Evolutionary conservation across 352 stramenopile species (phyloP), one percentile per base, ranked within the genome.

Genomic region (Peronospora tabacina): DNA sequence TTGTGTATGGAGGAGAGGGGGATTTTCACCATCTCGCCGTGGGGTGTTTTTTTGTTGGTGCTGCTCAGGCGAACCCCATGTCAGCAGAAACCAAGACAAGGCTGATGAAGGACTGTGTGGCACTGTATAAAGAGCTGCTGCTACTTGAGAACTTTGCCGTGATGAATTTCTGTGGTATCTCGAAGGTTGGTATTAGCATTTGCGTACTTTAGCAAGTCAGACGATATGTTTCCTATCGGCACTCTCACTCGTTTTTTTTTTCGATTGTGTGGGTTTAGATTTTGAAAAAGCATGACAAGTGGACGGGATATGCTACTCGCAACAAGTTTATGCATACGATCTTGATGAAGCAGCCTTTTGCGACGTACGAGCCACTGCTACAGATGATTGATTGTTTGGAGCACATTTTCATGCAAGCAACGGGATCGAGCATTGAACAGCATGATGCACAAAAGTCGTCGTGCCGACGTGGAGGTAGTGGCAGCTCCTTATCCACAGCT

Each of bases 251-350:
- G 45, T 39, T 57, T 49, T n/a, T 42, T 17, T 9, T 36, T 42
- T 24, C 16, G 15, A 35, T 45, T 11, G 16, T 55, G 39, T 49
- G 40, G n/a, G 12, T 49, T 9, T 29, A 85, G 80, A 94, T 94
- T 46, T 66, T 94, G 28, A 94, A 94, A 44, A 94, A 94, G 53
- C 83, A 94, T 53, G 83, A 94, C 70, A 91, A 92, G 56, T 94
- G 83, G 83, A 94, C 83, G n/a, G 83, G 83, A 38, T 94, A 94
- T 51, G 80, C 81, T n/a, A 94, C 83, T 22, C 81, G 83, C 22
- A 83, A 87, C 61, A 94, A 94, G 63, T 94, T 92, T 46, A 90
- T 94, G 76, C 75, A 87, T 52, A 88, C 77, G 54, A 90, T 94
- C 47, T 59, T 94, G 43, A 94, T 90, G 74, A 90, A 90, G 61